Evolutionary conservation across 148 eudicot species (phyloP), one percentile per base, ranked within the genome.

Genomic region (Amaranthus cruentus): DNA sequence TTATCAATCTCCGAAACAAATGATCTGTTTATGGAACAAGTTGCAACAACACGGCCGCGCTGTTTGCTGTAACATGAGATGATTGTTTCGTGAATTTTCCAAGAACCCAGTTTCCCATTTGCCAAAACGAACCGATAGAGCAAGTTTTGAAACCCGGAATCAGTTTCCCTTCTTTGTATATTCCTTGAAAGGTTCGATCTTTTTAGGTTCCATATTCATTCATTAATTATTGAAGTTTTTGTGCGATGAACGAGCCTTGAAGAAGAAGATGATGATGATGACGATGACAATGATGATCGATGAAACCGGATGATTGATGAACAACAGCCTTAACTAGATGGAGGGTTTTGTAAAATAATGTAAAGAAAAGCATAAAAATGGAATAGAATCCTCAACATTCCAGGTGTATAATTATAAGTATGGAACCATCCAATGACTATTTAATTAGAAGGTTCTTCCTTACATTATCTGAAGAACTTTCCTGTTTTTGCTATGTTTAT

Each of bases 11-110:
- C 98, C 98, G 0, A 85, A 90, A 72, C 97, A 91, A 72, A 94
- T 94, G 98, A 77, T 91, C 21, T 95, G 99, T 76, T 80, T 95
- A 73, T 95, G 99, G 99, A 84, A 87, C 84, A 95, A 91, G 81
- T 63, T 91, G 73, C 88, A 81, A 79, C 80, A 76, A 62, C 73
- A n/a, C 8, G 89, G 89, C 9, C 80, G 73, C 76, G 81, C 99
- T 6, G 74, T 75, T 10, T 95, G 99, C 85, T 95, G 99, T 86
- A 91, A 95, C 84, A 83, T 87, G 90, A 82, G 97, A 88, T 87
- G 85, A 91, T 81, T 71, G 66, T 14, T 59, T 7, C 38, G 66
- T 58, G 66, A 11, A 12, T 56, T 53, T 0, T 13, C 10, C 38
- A 62, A 64, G 69, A 62, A 72, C 18, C 56, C 66, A 63, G 62